Conservation (phyloP, 169 alveolate species). For the Eimeria nieschulzi region DNA sequence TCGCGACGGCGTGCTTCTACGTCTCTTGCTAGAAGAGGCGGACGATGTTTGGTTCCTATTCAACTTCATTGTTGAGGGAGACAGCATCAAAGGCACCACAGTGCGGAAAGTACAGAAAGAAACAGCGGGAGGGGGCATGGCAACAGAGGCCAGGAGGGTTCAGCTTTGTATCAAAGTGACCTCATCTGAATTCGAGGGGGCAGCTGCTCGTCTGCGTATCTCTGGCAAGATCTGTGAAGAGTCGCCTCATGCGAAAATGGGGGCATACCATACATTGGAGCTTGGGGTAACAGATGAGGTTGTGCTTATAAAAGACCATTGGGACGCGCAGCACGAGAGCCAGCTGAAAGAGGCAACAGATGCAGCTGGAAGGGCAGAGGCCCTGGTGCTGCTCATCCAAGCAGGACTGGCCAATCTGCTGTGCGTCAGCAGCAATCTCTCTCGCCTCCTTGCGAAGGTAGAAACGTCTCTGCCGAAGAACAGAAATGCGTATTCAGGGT, state of each 20-base stretch:
- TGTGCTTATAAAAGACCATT: neutral
- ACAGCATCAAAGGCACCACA: slow-evolving; percentile 12
- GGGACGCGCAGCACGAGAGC: slow-evolving; percentile 15
- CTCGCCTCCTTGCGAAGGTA: neutral
- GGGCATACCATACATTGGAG: slow-evolving; percentile 26
- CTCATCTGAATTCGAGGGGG: slow-evolving; percentile 2
- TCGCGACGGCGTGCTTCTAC: slow-evolving; percentile 40
- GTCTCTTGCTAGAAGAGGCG: slow-evolving; percentile 40
- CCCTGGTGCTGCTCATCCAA: slow-evolving; percentile 42
- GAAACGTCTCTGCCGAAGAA: neutral
- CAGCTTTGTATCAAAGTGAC: slow-evolving; percentile 13
- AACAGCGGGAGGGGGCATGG: slow-evolving; percentile 32
- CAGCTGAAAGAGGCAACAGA: slow-evolving; percentile 9
- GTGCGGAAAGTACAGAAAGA: slow-evolving; percentile 44
- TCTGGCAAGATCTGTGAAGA: slow-evolving; percentile 40
- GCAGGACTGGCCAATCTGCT: slow-evolving; percentile 17
- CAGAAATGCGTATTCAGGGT: neutral
- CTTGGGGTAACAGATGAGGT: neutral
- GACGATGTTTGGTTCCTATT: slow-evolving; percentile 67
- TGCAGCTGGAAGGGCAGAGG: slow-evolving; percentile 10
- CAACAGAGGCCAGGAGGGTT: neutral
- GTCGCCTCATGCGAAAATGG: slow-evolving; percentile 42
- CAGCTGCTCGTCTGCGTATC: slow-evolving; percentile 25
- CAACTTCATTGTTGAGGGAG: slow-evolving; percentile 49
- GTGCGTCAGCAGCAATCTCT: slow-evolving; percentile 19